Evolutionary conservation across 495 filamentous ascomycete species (phyloP).

Genomic region (Chaetomium tenue): DNA sequence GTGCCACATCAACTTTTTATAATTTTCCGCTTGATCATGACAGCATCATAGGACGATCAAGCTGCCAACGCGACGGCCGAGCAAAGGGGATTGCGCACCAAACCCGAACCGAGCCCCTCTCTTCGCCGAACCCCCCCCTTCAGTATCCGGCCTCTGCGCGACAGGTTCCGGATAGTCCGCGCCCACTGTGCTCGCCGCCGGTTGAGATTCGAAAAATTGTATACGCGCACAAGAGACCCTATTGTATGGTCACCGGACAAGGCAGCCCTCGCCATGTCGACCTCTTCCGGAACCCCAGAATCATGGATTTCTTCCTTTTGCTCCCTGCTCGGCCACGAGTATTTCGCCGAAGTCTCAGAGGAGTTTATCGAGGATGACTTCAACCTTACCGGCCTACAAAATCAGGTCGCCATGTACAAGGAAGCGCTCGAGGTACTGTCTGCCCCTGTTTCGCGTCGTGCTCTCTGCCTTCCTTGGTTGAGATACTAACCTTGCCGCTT

Average conservation of each 20-base stretch:
- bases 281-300: slow-evolving; percentile 81
- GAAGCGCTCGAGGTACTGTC: slow-evolving; percentile 65
- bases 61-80: slow-evolving; percentile 29
- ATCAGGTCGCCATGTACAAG: slow-evolving; percentile 98
- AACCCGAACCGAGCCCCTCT: slow-evolving; percentile 6
- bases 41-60: slow-evolving; percentile 27
- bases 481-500: slow-evolving; percentile 19
- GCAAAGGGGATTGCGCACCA: slow-evolving; percentile 10
- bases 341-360: slow-evolving; percentile 97
- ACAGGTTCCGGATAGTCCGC: not conserved
- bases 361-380: slow-evolving; percentile 99
- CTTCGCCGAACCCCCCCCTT: slow-evolving; percentile 5
- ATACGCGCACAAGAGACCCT: no score
- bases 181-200: not conserved
- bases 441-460: not conserved
- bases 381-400: slow-evolving; percentile 92
- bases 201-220: not conserved
- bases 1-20: not conserved
- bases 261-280: slow-evolving; percentile 47
- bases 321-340: slow-evolving; percentile 91
- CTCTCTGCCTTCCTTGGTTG: slow-evolving; percentile 11
- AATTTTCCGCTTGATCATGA: slow-evolving; percentile 30
- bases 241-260: not conserved
- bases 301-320: slow-evolving; percentile 98
- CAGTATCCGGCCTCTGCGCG: slow-evolving; percentile 2